A percentile compares a stretch with the other conserved stretches of the same genome.
Evolutionary conservation across 306 rosid species (phyloP).

Genomic region (Erythrophleum fordii): DNA sequence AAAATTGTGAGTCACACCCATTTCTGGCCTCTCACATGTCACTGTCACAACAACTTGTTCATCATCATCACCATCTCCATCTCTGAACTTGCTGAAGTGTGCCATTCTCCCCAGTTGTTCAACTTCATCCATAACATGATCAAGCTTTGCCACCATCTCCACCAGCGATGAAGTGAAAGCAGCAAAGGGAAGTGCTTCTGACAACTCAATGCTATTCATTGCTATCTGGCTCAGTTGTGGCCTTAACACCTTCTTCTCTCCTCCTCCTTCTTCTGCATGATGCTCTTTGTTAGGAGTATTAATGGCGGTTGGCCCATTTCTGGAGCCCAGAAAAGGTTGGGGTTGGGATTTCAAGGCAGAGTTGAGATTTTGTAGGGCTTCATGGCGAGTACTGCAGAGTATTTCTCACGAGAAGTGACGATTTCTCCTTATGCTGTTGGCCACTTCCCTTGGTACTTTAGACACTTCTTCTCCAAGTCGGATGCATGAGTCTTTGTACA

Average conservation of each 20-base stretch:
- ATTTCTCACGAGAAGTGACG: slow-evolving; percentile 66
- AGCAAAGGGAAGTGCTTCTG: slow-evolving; percentile 85
- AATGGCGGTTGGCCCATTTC: slow-evolving; percentile 45
- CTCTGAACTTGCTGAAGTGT: slow-evolving; percentile 63
- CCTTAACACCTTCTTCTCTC: slow-evolving; percentile 43
- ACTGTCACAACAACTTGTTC: slow-evolving; percentile 42
- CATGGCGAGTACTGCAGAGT: slow-evolving; percentile 66
- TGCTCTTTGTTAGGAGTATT: slow-evolving; percentile 33
- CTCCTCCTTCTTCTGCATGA: slow-evolving; percentile 20
- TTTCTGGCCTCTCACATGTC: slow-evolving; percentile 52
- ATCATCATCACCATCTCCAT: slow-evolving; percentile 48
- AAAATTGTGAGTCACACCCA: slow-evolving; percentile 21
- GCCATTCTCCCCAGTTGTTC: slow-evolving; percentile 71
- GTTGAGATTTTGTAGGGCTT: slow-evolving; percentile 73
- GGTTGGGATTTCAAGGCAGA: slow-evolving; percentile 79
- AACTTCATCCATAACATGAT: slow-evolving; percentile 66
- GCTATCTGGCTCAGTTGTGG: slow-evolving; percentile 68
- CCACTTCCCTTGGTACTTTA: slow-evolving; percentile 62
- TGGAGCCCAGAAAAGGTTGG: slow-evolving; percentile 69
- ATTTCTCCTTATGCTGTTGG: slow-evolving; percentile 65
- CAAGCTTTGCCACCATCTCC: slow-evolving; percentile 88
- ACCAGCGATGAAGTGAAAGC: slow-evolving; percentile 81
- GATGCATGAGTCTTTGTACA: slow-evolving; percentile 77
- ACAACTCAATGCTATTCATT: slow-evolving; percentile 70
- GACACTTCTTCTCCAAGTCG: slow-evolving; percentile 71